These are phyloP conservation scores for Cyathus pygmaeus DNA, from an alignment of 1,284 basidiomycete genomes.

Conservation along the genomic window DNA sequence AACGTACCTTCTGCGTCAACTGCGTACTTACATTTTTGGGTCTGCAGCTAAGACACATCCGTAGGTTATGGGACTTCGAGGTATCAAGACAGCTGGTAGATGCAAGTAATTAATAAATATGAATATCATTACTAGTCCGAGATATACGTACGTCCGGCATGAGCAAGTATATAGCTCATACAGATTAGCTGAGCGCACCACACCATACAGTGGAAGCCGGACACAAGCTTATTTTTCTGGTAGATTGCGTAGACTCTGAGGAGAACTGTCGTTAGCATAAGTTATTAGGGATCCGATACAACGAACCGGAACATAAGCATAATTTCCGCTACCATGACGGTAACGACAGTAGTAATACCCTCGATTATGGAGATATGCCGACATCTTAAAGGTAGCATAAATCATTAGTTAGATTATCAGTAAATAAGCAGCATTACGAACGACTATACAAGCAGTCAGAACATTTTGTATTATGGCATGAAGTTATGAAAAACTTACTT, in stretches of 20 bases:
- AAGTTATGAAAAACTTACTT: background rate
- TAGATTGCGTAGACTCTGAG: background rate
- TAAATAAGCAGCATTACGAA: background rate
- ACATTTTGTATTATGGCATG: background rate
- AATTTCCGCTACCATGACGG: background rate
- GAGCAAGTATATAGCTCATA: background rate
- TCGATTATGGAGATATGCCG: background rate
- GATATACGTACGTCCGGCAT: background rate
- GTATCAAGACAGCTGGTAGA: background rate
- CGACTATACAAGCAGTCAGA: no score
- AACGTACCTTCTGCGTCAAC: background rate
- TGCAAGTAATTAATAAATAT: background rate
- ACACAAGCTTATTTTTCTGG: background rate
- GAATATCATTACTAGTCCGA: background rate
- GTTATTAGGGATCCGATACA: background rate
- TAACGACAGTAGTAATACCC: background rate
- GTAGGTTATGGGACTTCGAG: background rate
- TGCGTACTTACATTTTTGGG: background rate
- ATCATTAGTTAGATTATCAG: background rate
- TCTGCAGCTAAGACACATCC: slow-evolving; percentile 1
- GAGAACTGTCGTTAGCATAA: background rate
- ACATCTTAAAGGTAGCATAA: background rate
- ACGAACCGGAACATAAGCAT: background rate
- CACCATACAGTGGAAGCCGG: background rate
- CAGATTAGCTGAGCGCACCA: background rate